phyloP scores from a whole-genome alignment of 2,329 filamentous ascomycete genomes.

The Stagonosporopsis rhizophila region DNA sequence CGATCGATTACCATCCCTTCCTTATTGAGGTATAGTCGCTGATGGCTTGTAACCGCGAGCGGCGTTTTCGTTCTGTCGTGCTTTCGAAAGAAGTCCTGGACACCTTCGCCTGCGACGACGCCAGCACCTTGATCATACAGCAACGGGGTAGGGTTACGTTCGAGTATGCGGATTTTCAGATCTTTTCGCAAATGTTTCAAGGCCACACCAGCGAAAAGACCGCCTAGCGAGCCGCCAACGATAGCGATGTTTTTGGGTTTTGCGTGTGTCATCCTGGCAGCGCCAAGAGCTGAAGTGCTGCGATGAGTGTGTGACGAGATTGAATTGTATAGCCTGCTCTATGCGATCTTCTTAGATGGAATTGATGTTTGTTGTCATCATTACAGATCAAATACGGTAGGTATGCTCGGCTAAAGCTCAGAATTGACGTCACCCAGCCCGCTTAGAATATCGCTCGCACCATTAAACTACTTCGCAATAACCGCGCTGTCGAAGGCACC shows the following conservation, averaged over 20 bases:
- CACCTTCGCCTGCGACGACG: conserved; percentile 31
- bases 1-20: conserved; percentile 26
- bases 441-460: background rate
- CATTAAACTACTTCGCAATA: too few relatives aligned
- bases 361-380: conserved; percentile 2
- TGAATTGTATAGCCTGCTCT: background rate
- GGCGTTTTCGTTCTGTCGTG: conserved; percentile 29
- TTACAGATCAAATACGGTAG: conserved; percentile 4
- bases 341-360: background rate
- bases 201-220: conserved; percentile 31
- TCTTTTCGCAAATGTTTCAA: conserved; percentile 32
- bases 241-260: conserved; percentile 33
- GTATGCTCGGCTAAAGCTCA: background rate
- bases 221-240: conserved; percentile 33
- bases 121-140: conserved; percentile 41
- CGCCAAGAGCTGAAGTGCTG: background rate
- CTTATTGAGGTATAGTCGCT: conserved; percentile 32
- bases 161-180: conserved; percentile 33
- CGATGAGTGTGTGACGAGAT: background rate
- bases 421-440: conserved; percentile 4
- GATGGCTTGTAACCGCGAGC: conserved; percentile 27
- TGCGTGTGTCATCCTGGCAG: conserved; percentile 18
- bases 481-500: too few relatives aligned
- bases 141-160: conserved; percentile 34
- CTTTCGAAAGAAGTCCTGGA: conserved; percentile 31